Evolutionary conservation across 768 basidiomycete genomes (phyloP), one percentile per base, ranked within the genome.

Genomic region (Leccinum subtestaceum): DNA sequence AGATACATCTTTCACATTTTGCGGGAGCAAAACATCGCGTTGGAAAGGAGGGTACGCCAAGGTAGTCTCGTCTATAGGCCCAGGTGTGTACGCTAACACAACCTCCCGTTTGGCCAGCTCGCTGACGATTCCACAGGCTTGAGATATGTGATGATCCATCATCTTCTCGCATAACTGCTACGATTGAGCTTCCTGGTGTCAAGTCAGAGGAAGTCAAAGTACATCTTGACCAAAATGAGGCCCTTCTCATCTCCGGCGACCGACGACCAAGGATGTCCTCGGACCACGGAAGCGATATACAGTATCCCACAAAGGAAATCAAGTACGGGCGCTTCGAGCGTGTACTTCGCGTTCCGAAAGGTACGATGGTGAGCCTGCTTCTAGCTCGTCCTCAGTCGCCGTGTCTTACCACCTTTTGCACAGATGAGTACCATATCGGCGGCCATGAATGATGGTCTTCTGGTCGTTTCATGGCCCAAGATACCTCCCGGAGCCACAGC

Each of bases 161-260:
- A 1, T 70, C 65, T 13, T 67, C 72, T 4, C 65, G 67, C 50
- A 65, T 77, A 46, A 69, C 67, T 17, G 77, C 78, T 7, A 64
- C 65, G 1, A 67, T 79, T 9, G 78, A 79, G 56, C 69, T 79
- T 17, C 78, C 78, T 17, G 78, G 78, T 19, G 63, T 79, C 55
- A 71, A 70, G 29, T 65, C 69, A 19, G 70, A 75, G 21, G 71
- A 77, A 13, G 60, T 79, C 4, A 65, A 60, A 11, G 70, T 79
- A 5, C 70, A 71, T 29, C 62, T 79, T 0, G 72, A 74, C 36
- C 63, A 63, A 34, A 58, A 67, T 57, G 66, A 67, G 2, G 51
- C 56, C 0, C 70, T 79, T 17, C 61, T 75, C 46, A 58, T 79
- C 46, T 73, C 75, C 3, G 78, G 78, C 12, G 69, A 72, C 47